Evolutionary conservation across 176 grass and related monocot species (phyloP), one percentile per base, ranked within the genome.

Genomic region (Microstegium vimineum): DNA sequence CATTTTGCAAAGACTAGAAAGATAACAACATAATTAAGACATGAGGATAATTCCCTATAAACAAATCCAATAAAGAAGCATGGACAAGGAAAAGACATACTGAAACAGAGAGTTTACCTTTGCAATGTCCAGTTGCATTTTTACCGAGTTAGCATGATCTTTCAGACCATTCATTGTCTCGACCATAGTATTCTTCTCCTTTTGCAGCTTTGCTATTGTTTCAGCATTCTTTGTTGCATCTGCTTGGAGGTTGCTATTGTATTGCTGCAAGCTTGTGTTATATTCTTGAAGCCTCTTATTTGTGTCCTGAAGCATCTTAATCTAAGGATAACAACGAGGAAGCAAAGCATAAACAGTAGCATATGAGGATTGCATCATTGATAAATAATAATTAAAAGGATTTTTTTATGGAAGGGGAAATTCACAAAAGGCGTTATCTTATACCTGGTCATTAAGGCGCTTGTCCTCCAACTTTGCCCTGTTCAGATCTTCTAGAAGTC

Each of bases 201-300:
- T 93, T 67, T 90, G 84, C 26, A 98, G 74, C 69, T 91, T 98
- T 51, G 87, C 61, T 46, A 87, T 90, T 35, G 84, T 62, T 16
- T 94, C 86, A 14, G 71, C 84, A 40, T 90, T 87, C 78, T 95
- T 91, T 11, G 74, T 75, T 43, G 81, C 80, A 42, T 95, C 95
- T 41, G 86, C 86, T 75, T 98, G 95, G 43, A 98, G 87, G 66
- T 89, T 93, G 83, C 89, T 80, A 67, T 95, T 98, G 57, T 98
- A 98, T 27, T 91, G 89, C 46, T 95, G 95, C 76, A 98, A 85
- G 52, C 92, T 98, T 62, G 88, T 90, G 63, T 95, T 98, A 71
- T 98, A 95, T 34, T 94, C 92, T 30, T 92, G 90, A 37, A 98
- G 81, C 62, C 90, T 91, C 71, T 86, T 94, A 34, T 89, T 86